Base-by-base conservation (phyloP, 2,329 filamentous ascomycete species). In the Aureobasidium sp. region DNA sequence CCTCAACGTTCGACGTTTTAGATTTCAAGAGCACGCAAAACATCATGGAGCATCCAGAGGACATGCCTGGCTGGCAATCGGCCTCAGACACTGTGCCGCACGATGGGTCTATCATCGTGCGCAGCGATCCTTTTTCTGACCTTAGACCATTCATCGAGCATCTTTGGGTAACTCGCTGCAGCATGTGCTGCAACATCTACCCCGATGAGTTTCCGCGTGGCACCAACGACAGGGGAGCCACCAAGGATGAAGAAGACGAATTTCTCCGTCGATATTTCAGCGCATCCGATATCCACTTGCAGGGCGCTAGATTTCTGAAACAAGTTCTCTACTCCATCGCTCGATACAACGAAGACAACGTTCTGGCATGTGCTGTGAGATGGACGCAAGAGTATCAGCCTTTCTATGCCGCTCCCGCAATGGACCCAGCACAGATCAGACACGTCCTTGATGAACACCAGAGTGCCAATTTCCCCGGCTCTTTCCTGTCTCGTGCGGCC, bases 271-370 rank as follows among this genome's bases (percentile, higher is more conserved):
- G 44, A 4, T 58, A 53, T 29, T 68, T 68, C 54, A 55, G 38
- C 49, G 58, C 61, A 7, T 34, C 49, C 14, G 63, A 66, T 19
- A 58, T 63, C 37, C 59, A 61, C 45, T 55, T 62, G 54, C 64
- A 65, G 53, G 63, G 65, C 35, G 59, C 58, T 29, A 53, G 58
- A n/a, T 69, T 69, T 44, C 59, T 69, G 47, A 67, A 67, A 58
- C 62, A 67, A 41, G 65, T 61, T 14, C 66, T 63, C 57, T 62
- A 61, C 51, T 58, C 48, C 22, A 60, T 62, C 53, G 65, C 66
- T 2, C 22, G 61, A n/a, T 66, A 58, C 55, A 69, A 69, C 44
- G 50, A 59, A 21, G 41, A 64, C 17, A 37, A 37, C 10, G 60
- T 63, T 27, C 49, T 66, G 19, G 61, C 61, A n/a, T 41, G 32